Conservation (phyloP, 2,329 filamentous ascomycete species). For the Ascomycota sp. region DNA sequence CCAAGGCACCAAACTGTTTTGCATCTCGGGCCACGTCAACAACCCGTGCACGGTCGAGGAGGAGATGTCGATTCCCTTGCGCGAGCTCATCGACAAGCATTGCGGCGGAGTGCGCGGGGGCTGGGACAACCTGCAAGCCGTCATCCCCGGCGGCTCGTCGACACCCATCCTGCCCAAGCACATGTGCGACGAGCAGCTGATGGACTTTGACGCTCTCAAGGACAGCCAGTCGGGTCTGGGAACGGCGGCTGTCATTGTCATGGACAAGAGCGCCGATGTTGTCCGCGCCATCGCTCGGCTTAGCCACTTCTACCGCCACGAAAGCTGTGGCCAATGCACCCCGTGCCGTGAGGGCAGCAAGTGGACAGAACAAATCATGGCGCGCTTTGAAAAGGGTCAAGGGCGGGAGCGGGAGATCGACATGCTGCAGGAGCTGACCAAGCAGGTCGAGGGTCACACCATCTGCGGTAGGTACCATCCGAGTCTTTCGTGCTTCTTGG, state of each 20-base stretch:
- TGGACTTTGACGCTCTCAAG: slow-evolving; percentile 98
- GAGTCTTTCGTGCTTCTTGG: background rate
- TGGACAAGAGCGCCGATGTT: slow-evolving; percentile 95
- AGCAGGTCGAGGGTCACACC: slow-evolving; percentile 97
- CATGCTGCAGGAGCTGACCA: slow-evolving; percentile 97
- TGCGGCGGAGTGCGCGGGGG: slow-evolving; percentile 89
- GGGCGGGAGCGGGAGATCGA: slow-evolving; percentile 85
- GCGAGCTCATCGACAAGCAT: slow-evolving; percentile 93
- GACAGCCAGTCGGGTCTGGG: slow-evolving; percentile 93
- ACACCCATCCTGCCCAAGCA: slow-evolving; percentile 82
- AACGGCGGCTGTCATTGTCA: slow-evolving; percentile 92
- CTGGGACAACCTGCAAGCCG: slow-evolving; percentile 88
- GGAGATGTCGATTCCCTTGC: slow-evolving; percentile 94
- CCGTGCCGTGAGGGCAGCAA: slow-evolving; percentile 98
- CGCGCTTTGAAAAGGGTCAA: slow-evolving; percentile 77
- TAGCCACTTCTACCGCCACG: slow-evolving; percentile 93
- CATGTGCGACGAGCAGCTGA: slow-evolving; percentile 82
- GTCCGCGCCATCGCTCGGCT: slow-evolving; percentile 83
- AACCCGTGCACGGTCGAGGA: slow-evolving; percentile 95
- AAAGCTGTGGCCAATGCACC: slow-evolving; percentile 94
- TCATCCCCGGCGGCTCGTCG: slow-evolving; percentile 91
- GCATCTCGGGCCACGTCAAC: slow-evolving; percentile 96
- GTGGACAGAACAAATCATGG: slow-evolving; percentile 99
- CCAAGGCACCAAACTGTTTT: slow-evolving; percentile 91
- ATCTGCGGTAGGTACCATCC: slow-evolving; percentile 52